These are phyloP conservation scores for Sporobolomyces pararoseus DNA, from an alignment of 768 basidiomycete genomes.

Conservation along the genomic window DNA sequence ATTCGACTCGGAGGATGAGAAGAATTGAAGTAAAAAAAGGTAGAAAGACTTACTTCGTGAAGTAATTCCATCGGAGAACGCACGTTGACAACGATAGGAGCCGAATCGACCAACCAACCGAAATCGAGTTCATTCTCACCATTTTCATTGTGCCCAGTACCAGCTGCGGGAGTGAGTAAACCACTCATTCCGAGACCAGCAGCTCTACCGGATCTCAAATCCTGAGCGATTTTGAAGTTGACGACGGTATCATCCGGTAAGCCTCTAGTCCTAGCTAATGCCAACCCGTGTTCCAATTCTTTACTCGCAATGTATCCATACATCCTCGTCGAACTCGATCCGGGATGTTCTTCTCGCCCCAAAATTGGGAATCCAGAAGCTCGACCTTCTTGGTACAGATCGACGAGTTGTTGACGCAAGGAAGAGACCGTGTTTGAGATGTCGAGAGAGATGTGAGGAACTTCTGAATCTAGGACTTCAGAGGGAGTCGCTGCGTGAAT, in stretches of 20 bases:
- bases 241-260: neutral
- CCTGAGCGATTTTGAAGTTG: conserved; percentile 8
- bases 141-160: conserved; percentile 24
- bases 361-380: conserved; percentile 85
- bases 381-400: conserved; percentile 56
- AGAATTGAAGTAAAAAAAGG: neutral
- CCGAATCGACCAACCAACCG: conserved; percentile 61
- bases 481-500: conserved; percentile 26
- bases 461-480: conserved; percentile 48
- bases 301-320: conserved; percentile 86
- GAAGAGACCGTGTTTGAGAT: conserved; percentile 69
- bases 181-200: conserved; percentile 55
- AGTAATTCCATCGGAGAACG: conserved; percentile 86
- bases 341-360: conserved; percentile 50
- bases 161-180: conserved; percentile 59
- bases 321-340: conserved; percentile 55
- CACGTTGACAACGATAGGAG: conserved; percentile 76
- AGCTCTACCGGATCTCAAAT: neutral
- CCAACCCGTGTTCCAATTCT: conserved; percentile 87
- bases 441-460: conserved; percentile 71
- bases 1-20: no score
- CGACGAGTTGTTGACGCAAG: conserved; percentile 67
- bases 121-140: conserved; percentile 33
- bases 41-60: conserved; percentile 60
- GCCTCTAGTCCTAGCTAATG: conserved; percentile 35